These are phyloP conservation scores for Posidonia oceanica DNA, from an alignment of 116 monocot species.

Conservation along the genomic window DNA sequence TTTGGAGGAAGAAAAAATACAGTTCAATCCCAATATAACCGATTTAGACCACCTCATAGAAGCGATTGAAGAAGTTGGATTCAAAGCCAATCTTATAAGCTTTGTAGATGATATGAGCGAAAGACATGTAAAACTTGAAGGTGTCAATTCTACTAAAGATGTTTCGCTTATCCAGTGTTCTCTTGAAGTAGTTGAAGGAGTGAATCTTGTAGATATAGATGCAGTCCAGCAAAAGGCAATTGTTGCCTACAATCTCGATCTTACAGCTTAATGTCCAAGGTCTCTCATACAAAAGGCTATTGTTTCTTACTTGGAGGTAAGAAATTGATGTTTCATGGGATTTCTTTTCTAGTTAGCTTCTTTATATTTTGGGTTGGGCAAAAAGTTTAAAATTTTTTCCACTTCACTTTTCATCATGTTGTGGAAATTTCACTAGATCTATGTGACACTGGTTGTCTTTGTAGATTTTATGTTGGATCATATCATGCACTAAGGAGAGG, in stretches of 20 bases:
- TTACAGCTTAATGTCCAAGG: conserved; percentile 55
- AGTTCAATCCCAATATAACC: conserved; percentile 54
- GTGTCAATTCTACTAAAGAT: conserved; percentile 44
- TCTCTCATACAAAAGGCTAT: conserved; percentile 54
- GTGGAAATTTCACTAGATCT: background rate
- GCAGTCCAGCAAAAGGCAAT: conserved; percentile 25
- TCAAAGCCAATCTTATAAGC: conserved; percentile 68
- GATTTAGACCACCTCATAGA: conserved; percentile 37
- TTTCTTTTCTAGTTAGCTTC: too few species aligned
- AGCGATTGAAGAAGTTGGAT: conserved; percentile 75
- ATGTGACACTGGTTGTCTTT: background rate
- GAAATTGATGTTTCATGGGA: background rate
- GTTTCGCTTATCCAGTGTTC: conserved; percentile 38
- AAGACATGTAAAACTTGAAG: conserved; percentile 60
- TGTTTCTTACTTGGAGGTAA: conserved; percentile 91
- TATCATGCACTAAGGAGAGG: conserved; percentile 68
- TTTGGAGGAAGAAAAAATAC: conserved; percentile 85
- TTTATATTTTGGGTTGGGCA: background rate
- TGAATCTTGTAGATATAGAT: conserved; percentile 64
- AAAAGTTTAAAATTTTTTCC: background rate
- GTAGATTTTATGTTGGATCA: conserved; percentile 65
- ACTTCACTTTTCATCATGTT: conserved; percentile 2
- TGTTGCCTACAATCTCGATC: conserved; percentile 72
- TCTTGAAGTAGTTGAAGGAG: conserved; percentile 62
- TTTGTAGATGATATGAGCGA: conserved; percentile 65